Evolutionary conservation across 306 rosid species (phyloP), one percentile per base, ranked within the genome.

Genomic region (Lagenaria siceraria): DNA sequence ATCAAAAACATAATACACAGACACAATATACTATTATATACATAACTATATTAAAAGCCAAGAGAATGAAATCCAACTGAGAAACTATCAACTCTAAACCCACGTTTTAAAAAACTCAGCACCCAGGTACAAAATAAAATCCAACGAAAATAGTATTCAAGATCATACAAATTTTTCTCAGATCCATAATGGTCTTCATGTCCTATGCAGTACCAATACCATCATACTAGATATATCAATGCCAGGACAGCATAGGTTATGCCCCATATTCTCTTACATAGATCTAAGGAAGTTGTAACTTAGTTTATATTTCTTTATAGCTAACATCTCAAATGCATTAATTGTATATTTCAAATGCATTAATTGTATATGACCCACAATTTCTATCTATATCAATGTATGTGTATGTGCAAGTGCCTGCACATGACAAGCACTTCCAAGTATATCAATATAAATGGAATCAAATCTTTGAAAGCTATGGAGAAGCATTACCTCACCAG

Each of bases 401-500:
- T 66, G 49, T 10, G 10, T n/a, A 4, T 40, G 42, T 40, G 74
- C 33, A 66, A 66, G 11, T 40, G 33, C 53, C 52, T 40, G 51
- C 74, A 69, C 75, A 29, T 43, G 33, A 68, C 75, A 69, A 43
- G 59, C 76, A 71, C 24, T 25, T 27, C 55, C 59, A 71, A 71
- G 15, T 49, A 71, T 24, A 5, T 46, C 7, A 19, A 15, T 74
- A 74, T 52, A 74, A 52, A 69, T 69, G 51, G 63, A 74, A 74
- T 74, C 78, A 74, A 53, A 31, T 53, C 29, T 31, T 33, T 19
- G 25, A 31, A 36, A 75, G 56, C 81, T 35, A 77, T 75, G 61
- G 60, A 72, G 27, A 82, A 79, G 68, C 81, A 80, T 53, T 91
- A 94, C 98, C 98, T 91, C 98, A 53, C 96, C 97, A 74, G 97